These are phyloP conservation scores for Parietaria judaica DNA, from an alignment of 306 rosid species.

Conservation along the genomic window DNA sequence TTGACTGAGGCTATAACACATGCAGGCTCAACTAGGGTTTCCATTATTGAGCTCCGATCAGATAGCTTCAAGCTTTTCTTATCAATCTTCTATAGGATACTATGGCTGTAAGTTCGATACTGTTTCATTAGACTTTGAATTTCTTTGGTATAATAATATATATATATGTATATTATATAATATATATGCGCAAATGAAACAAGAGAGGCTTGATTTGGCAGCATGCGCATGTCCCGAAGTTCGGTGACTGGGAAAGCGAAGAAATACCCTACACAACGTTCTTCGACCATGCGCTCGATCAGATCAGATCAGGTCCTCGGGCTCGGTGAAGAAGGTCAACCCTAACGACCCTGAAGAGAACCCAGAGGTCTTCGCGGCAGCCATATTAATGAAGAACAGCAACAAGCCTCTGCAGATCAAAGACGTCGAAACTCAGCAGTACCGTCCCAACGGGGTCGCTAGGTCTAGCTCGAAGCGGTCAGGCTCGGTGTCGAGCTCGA, in stretches of 20 bases:
- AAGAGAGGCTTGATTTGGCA: background rate
- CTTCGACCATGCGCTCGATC: slow-evolving; percentile 35
- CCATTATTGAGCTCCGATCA: no score
- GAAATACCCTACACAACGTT: slow-evolving; percentile 33
- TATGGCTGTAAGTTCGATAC: no score
- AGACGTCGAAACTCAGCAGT: no score
- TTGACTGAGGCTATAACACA: background rate
- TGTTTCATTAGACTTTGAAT: no score
- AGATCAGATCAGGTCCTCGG: slow-evolving; percentile 3
- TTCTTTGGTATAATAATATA: no score
- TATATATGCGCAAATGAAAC: no score
- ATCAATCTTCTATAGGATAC: no score
- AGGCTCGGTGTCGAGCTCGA: slow-evolving; percentile 1
- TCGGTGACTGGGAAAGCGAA: slow-evolving; percentile 45
- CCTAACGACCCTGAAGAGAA: slow-evolving; percentile 45
- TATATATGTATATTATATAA: no score
- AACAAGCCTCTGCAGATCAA: background rate
- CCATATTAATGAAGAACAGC: background rate
- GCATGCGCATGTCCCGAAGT: slow-evolving; percentile 34
- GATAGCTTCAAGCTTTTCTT: no score
- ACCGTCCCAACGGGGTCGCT: background rate
- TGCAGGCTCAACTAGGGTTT: slow-evolving; percentile 1
- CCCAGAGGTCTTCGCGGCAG: slow-evolving; percentile 25
- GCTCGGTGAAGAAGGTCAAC: slow-evolving; percentile 18
- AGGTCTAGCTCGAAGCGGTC: slow-evolving; percentile 4